Evolutionary conservation across 495 filamentous ascomycete species (phyloP), one percentile per base, ranked within the genome.

Genomic region (Symbiotaphrina buchneri): DNA sequence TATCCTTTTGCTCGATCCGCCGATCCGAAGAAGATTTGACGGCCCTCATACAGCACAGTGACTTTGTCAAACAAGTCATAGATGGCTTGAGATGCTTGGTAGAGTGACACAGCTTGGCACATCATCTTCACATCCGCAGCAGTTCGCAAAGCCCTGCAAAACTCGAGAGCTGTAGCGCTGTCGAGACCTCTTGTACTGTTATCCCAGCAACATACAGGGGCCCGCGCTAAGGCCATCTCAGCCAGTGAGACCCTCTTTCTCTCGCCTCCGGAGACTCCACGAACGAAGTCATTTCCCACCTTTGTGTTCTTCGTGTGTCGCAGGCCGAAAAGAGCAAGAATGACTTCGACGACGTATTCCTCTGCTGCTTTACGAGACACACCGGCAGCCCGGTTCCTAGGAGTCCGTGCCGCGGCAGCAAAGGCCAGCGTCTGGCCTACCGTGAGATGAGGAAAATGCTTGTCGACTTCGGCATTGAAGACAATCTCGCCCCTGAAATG

Each of bases 1-100:
- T 70, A 84, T 24, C 61, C 58, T 41, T 61, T 72, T 5, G 76
- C 79, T 19, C 56, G 56, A 30, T 49, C 40, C 5, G 68, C 63
- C 8, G 47, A 51, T 3, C 79, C 79, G 37, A 83, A 85, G 49
- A 70, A 85, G 37, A 87, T 85, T 42, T 85, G 76, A 19, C 73
- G 66, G 16, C 79, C 79, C 45, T 83, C 77, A 41, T 87, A 83
- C 7, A 87, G 52, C 6, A 87, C 66, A 16, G 70, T 59, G 10
- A 66, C 74, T 50, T 81, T 82, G 49, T 87, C 76, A 38, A 87
- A 84, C 5, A 60, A 56, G 41, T 84, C 72, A 37, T 84, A 84
- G 16, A 74, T 71, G 21, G 55, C 58, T 42, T 90, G 76, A 19
- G 73, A 69, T 0, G 76, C 74, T 41, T 90, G 80, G 46, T 90